A percentile compares a stretch with the other conserved stretches of the same genome.
Evolutionary conservation across 1,139 yeast genomes (phyloP).

Genomic region (Debaryomyces udenii): DNA sequence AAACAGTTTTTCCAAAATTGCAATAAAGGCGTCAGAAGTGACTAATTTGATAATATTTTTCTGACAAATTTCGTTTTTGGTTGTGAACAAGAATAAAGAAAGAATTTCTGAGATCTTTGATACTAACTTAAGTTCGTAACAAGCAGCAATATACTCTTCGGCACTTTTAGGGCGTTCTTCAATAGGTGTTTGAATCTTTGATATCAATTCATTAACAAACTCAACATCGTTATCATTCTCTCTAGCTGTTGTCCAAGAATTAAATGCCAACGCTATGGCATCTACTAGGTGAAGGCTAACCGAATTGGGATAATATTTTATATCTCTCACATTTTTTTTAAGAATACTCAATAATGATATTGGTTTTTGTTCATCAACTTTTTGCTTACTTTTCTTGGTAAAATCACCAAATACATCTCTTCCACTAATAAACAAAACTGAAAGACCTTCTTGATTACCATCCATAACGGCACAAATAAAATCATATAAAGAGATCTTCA

Average conservation of each 20-base stretch:
- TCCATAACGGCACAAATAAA: conserved; percentile 78
- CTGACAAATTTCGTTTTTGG: conserved; percentile 44
- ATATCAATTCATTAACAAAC: conserved; percentile 55
- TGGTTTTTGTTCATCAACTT: conserved; percentile 27
- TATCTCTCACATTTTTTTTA: conserved; percentile 57
- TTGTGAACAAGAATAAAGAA: conserved; percentile 70
- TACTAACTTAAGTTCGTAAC: conserved; percentile 59
- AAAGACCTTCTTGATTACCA: conserved; percentile 83
- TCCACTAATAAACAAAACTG: conserved; percentile 78
- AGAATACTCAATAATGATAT: conserved; percentile 56
- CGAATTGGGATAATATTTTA: conserved; percentile 58
- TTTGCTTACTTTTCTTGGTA: conserved; percentile 22
- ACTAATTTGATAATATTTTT: conserved; percentile 49
- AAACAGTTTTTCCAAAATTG: conserved; percentile 34
- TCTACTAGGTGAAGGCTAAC: conserved; percentile 63
- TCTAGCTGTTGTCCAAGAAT: conserved; percentile 68
- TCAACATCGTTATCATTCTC: conserved; percentile 50
- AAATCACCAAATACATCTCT: conserved; percentile 52
- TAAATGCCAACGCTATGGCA: conserved; percentile 65
- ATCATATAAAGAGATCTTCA: conserved; percentile 63
- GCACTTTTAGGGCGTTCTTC: conserved; percentile 24
- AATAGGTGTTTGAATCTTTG: conserved; percentile 31
- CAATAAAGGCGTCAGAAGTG: conserved; percentile 37
- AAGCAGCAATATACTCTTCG: conserved; percentile 40
- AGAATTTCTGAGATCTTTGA: conserved; percentile 75